These are phyloP conservation scores for Yamagishiella unicocca DNA, from an alignment of 139 green algal species.

Conservation along the genomic window DNA sequence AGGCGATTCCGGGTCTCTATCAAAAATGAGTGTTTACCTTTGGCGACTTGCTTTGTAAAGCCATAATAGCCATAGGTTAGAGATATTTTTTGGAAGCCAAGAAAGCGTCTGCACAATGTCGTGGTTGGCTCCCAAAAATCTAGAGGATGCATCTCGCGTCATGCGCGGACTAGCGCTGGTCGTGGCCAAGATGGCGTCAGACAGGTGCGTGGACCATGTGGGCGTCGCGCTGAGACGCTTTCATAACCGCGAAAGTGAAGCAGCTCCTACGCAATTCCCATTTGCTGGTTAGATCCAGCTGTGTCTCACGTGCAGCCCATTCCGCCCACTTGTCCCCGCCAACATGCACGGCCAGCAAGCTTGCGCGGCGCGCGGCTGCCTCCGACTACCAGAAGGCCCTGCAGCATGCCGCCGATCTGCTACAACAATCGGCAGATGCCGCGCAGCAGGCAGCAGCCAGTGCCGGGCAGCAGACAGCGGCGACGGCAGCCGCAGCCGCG, in stretches of 20 bases:
- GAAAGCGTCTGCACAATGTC: constrained; percentile 55
- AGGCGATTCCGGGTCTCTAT: too few relatives aligned
- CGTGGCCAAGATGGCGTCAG: constrained; percentile 61
- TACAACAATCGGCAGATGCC: constrained; percentile 34
- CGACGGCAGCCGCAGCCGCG: background rate
- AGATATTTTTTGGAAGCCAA: too few relatives aligned
- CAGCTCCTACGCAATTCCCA: too few relatives aligned
- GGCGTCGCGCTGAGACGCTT: too few relatives aligned
- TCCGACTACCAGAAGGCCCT: constrained; percentile 44
- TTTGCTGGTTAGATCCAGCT: too few relatives aligned
- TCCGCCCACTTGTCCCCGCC: too few relatives aligned
- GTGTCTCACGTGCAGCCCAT: too few relatives aligned
- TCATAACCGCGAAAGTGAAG: background rate
- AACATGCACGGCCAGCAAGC: constrained; percentile 40
- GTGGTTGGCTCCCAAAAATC: constrained; percentile 64
- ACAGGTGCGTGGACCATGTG: too few relatives aligned
- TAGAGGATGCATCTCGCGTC: constrained; percentile 75
- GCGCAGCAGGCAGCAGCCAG: constrained; percentile 21
- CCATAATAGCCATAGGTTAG: too few relatives aligned
- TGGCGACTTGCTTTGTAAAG: too few relatives aligned
- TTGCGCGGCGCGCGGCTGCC: constrained; percentile 29
- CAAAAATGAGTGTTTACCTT: too few relatives aligned
- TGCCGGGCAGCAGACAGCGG: background rate
- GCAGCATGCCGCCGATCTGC: constrained; percentile 36
- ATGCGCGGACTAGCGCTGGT: constrained; percentile 72